These are phyloP conservation scores for Irpex sp. DNA, from an alignment of 1,284 basidiomycete species.

Conservation along the genomic window DNA sequence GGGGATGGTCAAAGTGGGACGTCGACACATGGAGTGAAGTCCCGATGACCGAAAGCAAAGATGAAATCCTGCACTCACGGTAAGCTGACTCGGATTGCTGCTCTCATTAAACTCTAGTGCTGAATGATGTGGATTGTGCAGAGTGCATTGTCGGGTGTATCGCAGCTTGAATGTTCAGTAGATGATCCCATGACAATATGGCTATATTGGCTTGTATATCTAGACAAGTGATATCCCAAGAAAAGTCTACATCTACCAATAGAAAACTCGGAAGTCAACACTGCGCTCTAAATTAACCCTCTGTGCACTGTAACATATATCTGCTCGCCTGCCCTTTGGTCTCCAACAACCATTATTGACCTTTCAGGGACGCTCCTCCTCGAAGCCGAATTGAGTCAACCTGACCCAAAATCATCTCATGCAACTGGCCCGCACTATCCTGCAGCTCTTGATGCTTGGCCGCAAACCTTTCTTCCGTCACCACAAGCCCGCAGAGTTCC, in stretches of 20 bases:
- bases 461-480: not conserved
- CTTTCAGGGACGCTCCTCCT: no score
- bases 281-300: no score
- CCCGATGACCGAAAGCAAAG: constrained; percentile 34
- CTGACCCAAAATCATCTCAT: not conserved
- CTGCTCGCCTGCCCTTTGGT: no score
- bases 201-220: not conserved
- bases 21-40: constrained; percentile 45
- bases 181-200: not conserved
- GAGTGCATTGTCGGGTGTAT: constrained; percentile 45
- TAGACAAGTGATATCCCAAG: not conserved
- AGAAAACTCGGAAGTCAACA: no score
- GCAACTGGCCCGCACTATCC: not conserved
- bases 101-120: not conserved
- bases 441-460: not conserved
- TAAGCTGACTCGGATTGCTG: constrained; percentile 18
- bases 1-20: constrained; percentile 72
- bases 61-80: constrained; percentile 54
- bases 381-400: not conserved
- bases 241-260: no score
- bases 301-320: no score
- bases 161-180: constrained; percentile 22
- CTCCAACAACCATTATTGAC: no score
- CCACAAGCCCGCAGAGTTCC: not conserved
- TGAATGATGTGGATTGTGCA: constrained; percentile 12